Base-by-base conservation (phyloP, 805 yeast genomes). In the Sugiyamaella chiloensis region DNA sequence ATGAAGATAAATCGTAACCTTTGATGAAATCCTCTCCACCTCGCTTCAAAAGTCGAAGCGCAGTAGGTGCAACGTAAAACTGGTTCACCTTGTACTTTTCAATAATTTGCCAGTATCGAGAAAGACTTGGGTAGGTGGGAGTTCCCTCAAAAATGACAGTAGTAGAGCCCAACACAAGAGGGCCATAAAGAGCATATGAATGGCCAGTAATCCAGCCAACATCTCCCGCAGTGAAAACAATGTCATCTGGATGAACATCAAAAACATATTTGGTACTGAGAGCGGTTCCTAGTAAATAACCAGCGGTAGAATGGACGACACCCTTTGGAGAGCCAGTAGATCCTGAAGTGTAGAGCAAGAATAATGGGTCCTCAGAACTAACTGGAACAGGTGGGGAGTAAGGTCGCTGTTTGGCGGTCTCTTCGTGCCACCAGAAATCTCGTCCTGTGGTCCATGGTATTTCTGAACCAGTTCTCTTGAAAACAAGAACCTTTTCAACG, bases 171-270 rank as follows among this genome's bases (percentile, higher is more conserved):
- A 82, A 67, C 24, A 81, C 71, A 58, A 93, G 78, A 35, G 99
- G 99, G 51, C 98, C 98, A 63, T 93, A 93, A 40, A 91, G 79
- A 37, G 88, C 96, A 65, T 91, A 93, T 7, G 97, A 86, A 69
- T 93, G 99, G 58, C 98, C 98, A 14, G 99, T 93, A 66, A 93
- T 93, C 98, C 99, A 93, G 65, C 99, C 98, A 48, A 93, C 88
- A 66, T 93, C 98, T 64, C 98, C 98, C 32, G 98, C 98, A 35
- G 98, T 91, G 74, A 93, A 91, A 52, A 91, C 70, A 37, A 85
- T 76, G 68, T 93, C 98, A 53, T 84, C 85, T 51, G 81, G 81
- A 64, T 88, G 96, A 42, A 93, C 81, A 67, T 95, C 98, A 67
- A 93, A 91, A 40, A 89, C 89, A 70, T 90, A 91, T 71, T 83